Conservation (phyloP, 2,329 filamentous ascomycete genomes). For the Ophioceras dolichostomum region DNA sequence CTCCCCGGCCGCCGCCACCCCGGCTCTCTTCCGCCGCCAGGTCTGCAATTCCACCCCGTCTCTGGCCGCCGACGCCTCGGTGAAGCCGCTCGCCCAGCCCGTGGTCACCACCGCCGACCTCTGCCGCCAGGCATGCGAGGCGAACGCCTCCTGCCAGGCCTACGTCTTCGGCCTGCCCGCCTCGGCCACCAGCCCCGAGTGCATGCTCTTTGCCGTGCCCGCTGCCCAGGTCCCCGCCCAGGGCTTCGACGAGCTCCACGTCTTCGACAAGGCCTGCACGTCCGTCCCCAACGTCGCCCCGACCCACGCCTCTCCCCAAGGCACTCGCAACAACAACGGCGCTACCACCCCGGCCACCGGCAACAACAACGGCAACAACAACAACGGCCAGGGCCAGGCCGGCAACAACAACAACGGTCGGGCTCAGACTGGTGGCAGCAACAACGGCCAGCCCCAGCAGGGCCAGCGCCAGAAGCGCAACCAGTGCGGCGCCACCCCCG, state of each 20-base stretch:
- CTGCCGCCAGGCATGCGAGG: slow-evolving; percentile 3
- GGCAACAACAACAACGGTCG: not conserved
- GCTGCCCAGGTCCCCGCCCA: slow-evolving; percentile 5
- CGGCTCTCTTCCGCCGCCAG: not conserved
- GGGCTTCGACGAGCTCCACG: slow-evolving; percentile 4
- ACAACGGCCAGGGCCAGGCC: not conserved
- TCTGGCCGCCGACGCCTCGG: not conserved
- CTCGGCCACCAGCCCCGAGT: slow-evolving; percentile 2
- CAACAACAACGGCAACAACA: not conserved
- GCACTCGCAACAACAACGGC: not conserved
- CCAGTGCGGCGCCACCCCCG: slow-evolving; percentile 5
- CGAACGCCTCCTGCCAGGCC: slow-evolving; percentile 4
- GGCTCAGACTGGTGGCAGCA: not conserved
- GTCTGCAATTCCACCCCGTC: not conserved
- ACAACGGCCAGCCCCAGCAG: not conserved
- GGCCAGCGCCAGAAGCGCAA: slow-evolving; percentile 2
- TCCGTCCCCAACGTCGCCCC: slow-evolving; percentile 4
- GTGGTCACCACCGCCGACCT: slow-evolving; percentile 1
- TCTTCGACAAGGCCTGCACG: slow-evolving; percentile 6
- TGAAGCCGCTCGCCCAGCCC: not conserved
- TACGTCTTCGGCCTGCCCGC: slow-evolving; percentile 5
- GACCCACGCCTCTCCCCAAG: slow-evolving; percentile 3
- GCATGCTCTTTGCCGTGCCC: slow-evolving; percentile 6
- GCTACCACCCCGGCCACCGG: not conserved
- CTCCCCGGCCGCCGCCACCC: not conserved